Evolutionary conservation across 768 basidiomycete genomes (phyloP).

Genomic region (Mycena galopus): DNA sequence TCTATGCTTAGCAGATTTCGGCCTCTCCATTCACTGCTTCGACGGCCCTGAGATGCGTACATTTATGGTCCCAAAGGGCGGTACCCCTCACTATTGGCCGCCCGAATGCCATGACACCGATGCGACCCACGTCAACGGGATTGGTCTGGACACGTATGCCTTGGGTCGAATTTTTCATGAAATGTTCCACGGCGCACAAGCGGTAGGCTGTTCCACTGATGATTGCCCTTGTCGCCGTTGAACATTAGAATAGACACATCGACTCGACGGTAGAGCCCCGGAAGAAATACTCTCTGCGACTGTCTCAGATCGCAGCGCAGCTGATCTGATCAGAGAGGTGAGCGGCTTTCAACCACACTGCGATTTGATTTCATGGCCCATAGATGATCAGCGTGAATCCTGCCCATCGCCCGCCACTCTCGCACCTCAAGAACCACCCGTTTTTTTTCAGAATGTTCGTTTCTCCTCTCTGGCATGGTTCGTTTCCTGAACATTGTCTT

Average conservation of each 20-base stretch:
- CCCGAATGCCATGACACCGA: background rate
- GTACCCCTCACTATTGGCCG: background rate
- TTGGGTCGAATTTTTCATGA: slow-evolving; percentile 29
- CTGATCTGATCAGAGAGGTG: too few relatives aligned
- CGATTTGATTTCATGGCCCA: too few relatives aligned
- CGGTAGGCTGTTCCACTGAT: too few relatives aligned
- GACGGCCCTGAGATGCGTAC: background rate
- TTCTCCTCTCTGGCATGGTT: background rate
- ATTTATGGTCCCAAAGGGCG: background rate
- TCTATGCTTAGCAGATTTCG: slow-evolving; percentile 36
- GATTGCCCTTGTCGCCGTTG: too few relatives aligned
- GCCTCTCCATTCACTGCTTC: slow-evolving; percentile 14
- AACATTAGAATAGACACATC: too few relatives aligned
- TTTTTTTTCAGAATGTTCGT: background rate
- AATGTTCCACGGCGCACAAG: slow-evolving; percentile 26
- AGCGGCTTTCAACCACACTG: too few relatives aligned
- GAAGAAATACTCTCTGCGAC: too few relatives aligned
- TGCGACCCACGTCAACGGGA: background rate
- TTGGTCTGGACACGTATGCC: slow-evolving; percentile 27
- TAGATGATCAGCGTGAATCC: too few relatives aligned
- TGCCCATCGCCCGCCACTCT: too few relatives aligned
- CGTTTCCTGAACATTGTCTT: background rate
- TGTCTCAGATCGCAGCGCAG: too few relatives aligned
- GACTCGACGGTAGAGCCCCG: too few relatives aligned
- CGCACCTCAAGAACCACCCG: too few relatives aligned